Conservation (phyloP, 1,139 yeast species). For the Yamadazyma atmosphaerica region DNA sequence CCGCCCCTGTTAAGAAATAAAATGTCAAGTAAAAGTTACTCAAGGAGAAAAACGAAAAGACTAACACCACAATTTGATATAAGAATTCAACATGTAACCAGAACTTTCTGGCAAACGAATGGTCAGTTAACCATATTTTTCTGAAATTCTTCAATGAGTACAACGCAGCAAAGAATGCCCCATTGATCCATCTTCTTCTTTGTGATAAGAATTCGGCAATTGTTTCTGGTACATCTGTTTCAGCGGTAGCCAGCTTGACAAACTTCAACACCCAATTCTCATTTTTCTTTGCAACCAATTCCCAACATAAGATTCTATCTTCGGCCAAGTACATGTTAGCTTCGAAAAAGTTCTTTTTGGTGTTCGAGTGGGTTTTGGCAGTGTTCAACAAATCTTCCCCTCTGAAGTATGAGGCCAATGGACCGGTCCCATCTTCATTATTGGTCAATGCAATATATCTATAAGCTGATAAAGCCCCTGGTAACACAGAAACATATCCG, state of each 20-base stretch:
- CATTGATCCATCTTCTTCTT: conserved; percentile 97
- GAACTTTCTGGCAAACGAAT: conserved; percentile 70
- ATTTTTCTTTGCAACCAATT: conserved; percentile 81
- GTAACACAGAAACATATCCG: conserved; percentile 91
- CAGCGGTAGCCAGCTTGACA: conserved; percentile 92
- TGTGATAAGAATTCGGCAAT: conserved; percentile 91
- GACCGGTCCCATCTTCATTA: conserved; percentile 91
- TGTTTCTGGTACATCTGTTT: conserved; percentile 94
- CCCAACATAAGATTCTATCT: conserved; percentile 97
- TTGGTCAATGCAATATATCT: conserved; percentile 84
- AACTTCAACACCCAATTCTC: conserved; percentile 93
- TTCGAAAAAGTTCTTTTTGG: conserved; percentile 73
- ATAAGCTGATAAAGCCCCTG: conserved; percentile 96
- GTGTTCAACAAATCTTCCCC: conserved; percentile 67
- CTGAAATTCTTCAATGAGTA: conserved; percentile 78
- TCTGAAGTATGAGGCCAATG: conserved; percentile 81
- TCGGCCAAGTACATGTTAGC: conserved; percentile 98
- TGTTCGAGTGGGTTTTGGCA: conserved; percentile 31
- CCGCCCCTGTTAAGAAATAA: conserved; percentile 88
- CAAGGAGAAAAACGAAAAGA: conserved; percentile 87
- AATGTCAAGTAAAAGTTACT: conserved; percentile 89
- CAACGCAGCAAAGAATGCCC: conserved; percentile 95
- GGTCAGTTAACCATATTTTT: conserved; percentile 86
- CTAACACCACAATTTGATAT: conserved; percentile 72
- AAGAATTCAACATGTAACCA: conserved; percentile 80